Evolutionary conservation across 441 rosid species (phyloP).

Genomic region (Adansonia gregorii): DNA sequence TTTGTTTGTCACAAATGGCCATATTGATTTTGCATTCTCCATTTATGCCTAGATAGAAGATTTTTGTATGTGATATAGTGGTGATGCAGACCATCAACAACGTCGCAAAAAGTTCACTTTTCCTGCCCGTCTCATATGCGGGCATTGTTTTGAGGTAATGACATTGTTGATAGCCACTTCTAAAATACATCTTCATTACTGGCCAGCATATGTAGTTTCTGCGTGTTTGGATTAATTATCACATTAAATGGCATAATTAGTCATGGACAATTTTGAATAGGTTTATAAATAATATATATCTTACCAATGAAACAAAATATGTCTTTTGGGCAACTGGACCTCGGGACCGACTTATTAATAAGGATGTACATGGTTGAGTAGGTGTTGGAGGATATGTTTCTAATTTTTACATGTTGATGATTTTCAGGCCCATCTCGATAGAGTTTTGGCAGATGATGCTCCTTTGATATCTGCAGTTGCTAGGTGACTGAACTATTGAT

Average conservation of each 20-base stretch:
- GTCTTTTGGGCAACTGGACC: background rate
- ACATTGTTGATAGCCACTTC: background rate
- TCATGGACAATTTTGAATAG: background rate
- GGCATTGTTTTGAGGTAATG: slow-evolving; percentile 93
- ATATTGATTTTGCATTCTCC: background rate
- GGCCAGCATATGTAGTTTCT: background rate
- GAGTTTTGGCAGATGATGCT: slow-evolving; percentile 83
- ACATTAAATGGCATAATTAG: background rate
- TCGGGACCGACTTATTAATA: background rate
- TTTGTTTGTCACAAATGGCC: background rate
- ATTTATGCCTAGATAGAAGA: slow-evolving; percentile 80
- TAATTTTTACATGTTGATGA: slow-evolving; percentile 26
- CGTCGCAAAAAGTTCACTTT: slow-evolving; percentile 88
- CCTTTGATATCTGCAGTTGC: slow-evolving; percentile 97
- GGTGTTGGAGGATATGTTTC: background rate
- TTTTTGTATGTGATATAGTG: slow-evolving; percentile 91
- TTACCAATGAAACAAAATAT: background rate
- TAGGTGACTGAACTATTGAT: slow-evolving; percentile 54
- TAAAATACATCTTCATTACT: background rate
- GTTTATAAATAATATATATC: background rate
- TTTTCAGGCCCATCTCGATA: slow-evolving; percentile 77
- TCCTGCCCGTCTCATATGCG: slow-evolving; percentile 92
- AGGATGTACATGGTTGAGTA: background rate
- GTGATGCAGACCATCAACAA: slow-evolving; percentile 93
- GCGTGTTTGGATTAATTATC: background rate